phyloP scores from a whole-genome alignment of 495 filamentous ascomycete genomes.

The Penicilliopsis zonata region DNA sequence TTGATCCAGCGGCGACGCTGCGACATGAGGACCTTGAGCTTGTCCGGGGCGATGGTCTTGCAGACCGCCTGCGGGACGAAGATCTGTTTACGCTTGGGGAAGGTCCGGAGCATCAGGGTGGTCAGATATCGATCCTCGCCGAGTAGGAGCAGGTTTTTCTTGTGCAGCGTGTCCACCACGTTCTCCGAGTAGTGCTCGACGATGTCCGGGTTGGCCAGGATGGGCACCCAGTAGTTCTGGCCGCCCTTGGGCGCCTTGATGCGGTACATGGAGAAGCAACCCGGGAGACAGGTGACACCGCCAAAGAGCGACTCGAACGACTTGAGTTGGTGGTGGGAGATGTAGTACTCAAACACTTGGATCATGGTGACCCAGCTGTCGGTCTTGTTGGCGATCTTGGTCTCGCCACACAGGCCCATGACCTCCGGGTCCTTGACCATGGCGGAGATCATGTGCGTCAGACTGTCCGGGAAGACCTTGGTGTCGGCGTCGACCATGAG shows the following conservation, averaged over 20 bases:
- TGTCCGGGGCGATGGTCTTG: constrained; percentile 92
- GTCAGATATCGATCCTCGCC: constrained; percentile 96
- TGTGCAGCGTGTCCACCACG: constrained; percentile 96
- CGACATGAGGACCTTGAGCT: constrained; percentile 83
- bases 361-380: constrained; percentile 94
- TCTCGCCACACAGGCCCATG: constrained; percentile 98
- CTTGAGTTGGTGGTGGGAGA: constrained; percentile 93
- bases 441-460: constrained; percentile 97
- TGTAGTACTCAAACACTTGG: constrained; percentile 99
- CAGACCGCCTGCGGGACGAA: constrained; percentile 98
- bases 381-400: constrained; percentile 98
- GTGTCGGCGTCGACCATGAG: constrained; percentile 99
- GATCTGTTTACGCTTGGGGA: constrained; percentile 97
- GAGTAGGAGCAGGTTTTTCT: constrained; percentile 91
- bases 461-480: constrained; percentile 93
- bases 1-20: constrained; percentile 98
- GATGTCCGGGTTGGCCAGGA: constrained; percentile 95
- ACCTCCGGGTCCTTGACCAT: constrained; percentile 99
- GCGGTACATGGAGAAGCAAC: constrained; percentile 99
- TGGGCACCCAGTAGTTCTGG: constrained; percentile 99
- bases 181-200: constrained; percentile 99
- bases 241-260: constrained; percentile 98
- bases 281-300: constrained; percentile 97
- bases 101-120: constrained; percentile 96
- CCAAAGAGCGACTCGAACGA: constrained; percentile 98